Evolutionary conservation across 805 yeast genomes (phyloP), one percentile per base, ranked within the genome.

Genomic region (Kregervanrija pseudodelftensis): DNA sequence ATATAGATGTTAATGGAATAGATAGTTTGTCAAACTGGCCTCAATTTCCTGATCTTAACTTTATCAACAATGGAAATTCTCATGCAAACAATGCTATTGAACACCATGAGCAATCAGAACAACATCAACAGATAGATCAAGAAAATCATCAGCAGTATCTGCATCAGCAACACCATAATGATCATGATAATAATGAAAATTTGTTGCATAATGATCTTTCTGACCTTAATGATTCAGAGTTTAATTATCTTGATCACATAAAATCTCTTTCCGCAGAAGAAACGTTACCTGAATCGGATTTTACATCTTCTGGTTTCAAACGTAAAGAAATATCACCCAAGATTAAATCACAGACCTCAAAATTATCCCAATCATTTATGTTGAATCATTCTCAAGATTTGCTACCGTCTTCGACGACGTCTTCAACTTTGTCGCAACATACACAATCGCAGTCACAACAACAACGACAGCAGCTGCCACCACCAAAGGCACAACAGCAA

Each of bases 201-300:
- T 49, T 82, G 79, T 57, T 80, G 80, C 52, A 76, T 78, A 50
- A 49, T 33, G 43, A 34, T 11, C 40, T 43, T n/a, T 33, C 49
- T 15, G 45, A 41, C 17, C 17, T 37, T 28, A 30, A 34, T 16
- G 35, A 28, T n/a, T 16, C 44, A 13, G 46, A 37, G 28, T 48
- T 51, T 44, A 39, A 42, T 37, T 44, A 52, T 42, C 16, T 42
- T 15, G 43, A 49, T 28, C 55, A 51, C 31, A 49, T 51, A n/a
- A 51, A 50, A 38, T 45, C 55, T 7, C 33, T 49, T 9, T 45
- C 50, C 3, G 41, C 45, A 17, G 43, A 49, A 17, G 50, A 46
- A 31, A 41, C 45, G 15, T 49, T 22, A 22, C 28, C 28, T 22
- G 28, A 22, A 49, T 33, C 44, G 47, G 5, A 36, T 39, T 14